phyloP scores from a whole-genome alignment of 2,329 filamentous ascomycete genomes.

The Aspergillaceae sp. region DNA sequence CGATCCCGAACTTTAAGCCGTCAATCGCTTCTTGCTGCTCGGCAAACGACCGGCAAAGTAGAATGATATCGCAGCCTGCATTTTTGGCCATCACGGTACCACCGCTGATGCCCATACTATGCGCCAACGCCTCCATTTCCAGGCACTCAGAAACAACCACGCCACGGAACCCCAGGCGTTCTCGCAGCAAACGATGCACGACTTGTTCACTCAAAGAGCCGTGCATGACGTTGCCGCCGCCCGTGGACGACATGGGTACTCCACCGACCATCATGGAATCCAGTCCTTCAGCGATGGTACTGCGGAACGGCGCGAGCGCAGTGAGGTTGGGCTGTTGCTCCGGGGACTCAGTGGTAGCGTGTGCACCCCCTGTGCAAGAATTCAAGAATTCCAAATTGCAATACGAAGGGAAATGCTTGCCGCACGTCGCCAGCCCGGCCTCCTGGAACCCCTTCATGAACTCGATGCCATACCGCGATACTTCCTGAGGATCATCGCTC shows the following conservation, averaged over 20 bases:
- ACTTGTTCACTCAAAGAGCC: conserved; percentile 90
- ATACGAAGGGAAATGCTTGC: conserved; percentile 95
- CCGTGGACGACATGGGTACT: conserved; percentile 82
- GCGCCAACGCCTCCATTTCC: conserved; percentile 91
- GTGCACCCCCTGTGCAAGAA: conserved; percentile 73
- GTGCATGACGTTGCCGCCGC: conserved; percentile 90
- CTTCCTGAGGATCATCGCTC: conserved; percentile 89
- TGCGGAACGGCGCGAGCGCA: conserved; percentile 82
- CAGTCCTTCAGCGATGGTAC: conserved; percentile 75
- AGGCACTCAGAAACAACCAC: conserved; percentile 92
- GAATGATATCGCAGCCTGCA: conserved; percentile 84
- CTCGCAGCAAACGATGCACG: conserved; percentile 79
- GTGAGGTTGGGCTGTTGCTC: conserved; percentile 79
- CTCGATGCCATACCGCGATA: conserved; percentile 83
- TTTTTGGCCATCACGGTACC: conserved; percentile 97
- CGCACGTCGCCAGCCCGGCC: conserved; percentile 78
- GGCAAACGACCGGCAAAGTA: conserved; percentile 79
- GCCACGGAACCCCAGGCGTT: conserved; percentile 79
- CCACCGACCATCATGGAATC: conserved; percentile 96
- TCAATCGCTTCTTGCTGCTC: conserved; percentile 88
- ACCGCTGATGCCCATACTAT: conserved; percentile 93
- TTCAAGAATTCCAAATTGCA: conserved; percentile 90
- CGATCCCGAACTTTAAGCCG: conserved; percentile 77
- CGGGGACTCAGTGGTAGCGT: conserved; percentile 88
- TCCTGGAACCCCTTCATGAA: conserved; percentile 90